Conservation (phyloP, 495 filamentous ascomycete species). For the Xylaria telfairii region DNA sequence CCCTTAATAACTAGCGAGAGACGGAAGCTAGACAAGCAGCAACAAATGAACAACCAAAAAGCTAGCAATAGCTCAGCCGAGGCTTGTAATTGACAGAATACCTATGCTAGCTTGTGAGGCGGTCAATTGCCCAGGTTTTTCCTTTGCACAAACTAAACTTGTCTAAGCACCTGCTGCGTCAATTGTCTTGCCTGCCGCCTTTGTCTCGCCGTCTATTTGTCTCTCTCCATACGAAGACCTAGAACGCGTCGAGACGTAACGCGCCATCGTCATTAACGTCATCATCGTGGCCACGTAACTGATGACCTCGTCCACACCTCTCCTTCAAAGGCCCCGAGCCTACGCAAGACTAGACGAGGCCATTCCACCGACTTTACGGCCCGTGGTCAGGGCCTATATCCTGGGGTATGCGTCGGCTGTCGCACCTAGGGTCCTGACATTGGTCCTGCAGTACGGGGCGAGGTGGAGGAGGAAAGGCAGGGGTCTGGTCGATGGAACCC, state of each 20-base stretch:
- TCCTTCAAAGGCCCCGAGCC: constrained; percentile 26
- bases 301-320: constrained; percentile 32
- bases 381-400: constrained; percentile 74
- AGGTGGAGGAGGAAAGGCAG: constrained; percentile 51
- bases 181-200: constrained; percentile 1
- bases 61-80: neutral
- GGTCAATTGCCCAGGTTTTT: neutral
- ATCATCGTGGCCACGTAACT: constrained; percentile 10
- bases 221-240: neutral
- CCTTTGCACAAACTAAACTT: neutral
- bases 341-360: constrained; percentile 40
- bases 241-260: constrained; percentile 17
- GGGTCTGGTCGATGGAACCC: constrained; percentile 45
- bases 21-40: neutral
- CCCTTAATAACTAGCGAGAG: neutral
- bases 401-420: constrained; percentile 77
- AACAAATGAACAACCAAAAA: constrained; percentile 9
- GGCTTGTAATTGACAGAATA: neutral
- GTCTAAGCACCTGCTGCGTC: neutral
- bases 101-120: neutral
- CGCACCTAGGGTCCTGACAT: constrained; percentile 67
- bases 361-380: constrained; percentile 56
- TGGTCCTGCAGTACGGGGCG: constrained; percentile 54
- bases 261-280: constrained; percentile 10
- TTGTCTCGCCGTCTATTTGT: neutral